Evolutionary conservation across 495 filamentous ascomycete species (phyloP), one percentile per base, ranked within the genome.

Genomic region (Schizothecium vesticola): DNA sequence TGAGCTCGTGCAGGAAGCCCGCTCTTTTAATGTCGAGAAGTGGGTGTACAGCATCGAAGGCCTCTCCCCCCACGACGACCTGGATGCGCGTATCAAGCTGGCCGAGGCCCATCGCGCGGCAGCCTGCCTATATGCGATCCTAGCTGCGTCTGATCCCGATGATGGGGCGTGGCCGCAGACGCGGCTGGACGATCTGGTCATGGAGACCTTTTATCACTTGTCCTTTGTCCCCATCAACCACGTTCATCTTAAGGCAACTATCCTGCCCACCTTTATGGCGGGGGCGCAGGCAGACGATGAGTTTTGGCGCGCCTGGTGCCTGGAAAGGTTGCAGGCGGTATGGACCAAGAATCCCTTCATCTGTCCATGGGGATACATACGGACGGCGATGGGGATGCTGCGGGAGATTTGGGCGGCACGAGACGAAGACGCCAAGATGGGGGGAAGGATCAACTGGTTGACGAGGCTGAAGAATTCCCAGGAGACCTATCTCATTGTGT

Each of bases 191-290:
- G 77, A 77, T 7, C 71, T 85, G 12, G 74, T 82, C 5, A 69
- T 67, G 0, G 82, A 86, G 24, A 76, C 86, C 3, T 67, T 86
- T 0, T 66, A 74, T 0, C 69, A 83, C 58, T 76, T 88, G 24
- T 75, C 79, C 12, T 74, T 70, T 21, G 72, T 89, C 31, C 77
- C 80, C n/a, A 72, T 80, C 21, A 75, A 85, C 5, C 76, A 80
- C 4, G 71, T 78, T 0, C 69, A 84, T 19, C 82, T 87, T 71
- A 89, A 88, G 63, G 87, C 82, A 21, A 82, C 84, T 0, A 78
- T 86, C 0, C 88, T 86, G 86, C 85, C 86, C 0, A 84, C 86
- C 1, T 86, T 87, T 58, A 76, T 88, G 51, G 83, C 83, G 0
- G 86, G 85, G 1, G 74, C 87, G 4, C 85, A 87, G 36, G 77